Evolutionary conservation across 768 basidiomycete species (phyloP).

Genomic region (Hebeloma cylindrosporum): DNA sequence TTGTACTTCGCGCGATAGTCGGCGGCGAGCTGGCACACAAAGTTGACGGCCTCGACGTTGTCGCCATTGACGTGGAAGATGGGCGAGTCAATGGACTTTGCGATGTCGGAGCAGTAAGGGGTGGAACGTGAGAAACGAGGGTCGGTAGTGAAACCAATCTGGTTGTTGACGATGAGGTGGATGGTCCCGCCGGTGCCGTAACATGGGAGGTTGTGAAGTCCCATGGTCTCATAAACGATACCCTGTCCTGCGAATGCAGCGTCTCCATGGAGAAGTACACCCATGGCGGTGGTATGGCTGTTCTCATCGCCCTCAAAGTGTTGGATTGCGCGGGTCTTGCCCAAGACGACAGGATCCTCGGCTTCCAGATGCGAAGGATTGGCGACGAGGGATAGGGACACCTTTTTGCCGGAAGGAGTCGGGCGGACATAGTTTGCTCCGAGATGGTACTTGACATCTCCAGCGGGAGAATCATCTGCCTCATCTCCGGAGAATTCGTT

Average conservation of each 20-base stretch:
- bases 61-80: slow-evolving; percentile 99
- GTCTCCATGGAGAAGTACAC: slow-evolving; percentile 94
- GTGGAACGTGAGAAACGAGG: slow-evolving; percentile 97
- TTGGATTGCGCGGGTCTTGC: slow-evolving; percentile 97
- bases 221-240: slow-evolving; percentile 99
- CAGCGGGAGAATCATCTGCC: slow-evolving; percentile 74
- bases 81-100: slow-evolving; percentile 96
- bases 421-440: slow-evolving; percentile 99
- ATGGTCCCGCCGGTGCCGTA: slow-evolving; percentile 99
- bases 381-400: slow-evolving; percentile 94
- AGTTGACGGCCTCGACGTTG: slow-evolving; percentile 97
- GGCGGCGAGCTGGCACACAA: slow-evolving; percentile 96
- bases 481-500: slow-evolving; percentile 90
- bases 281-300: slow-evolving; percentile 85
- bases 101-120: slow-evolving; percentile 96
- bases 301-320: slow-evolving; percentile 88
- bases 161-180: slow-evolving; percentile 98
- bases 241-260: slow-evolving; percentile 99
- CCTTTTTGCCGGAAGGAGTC: slow-evolving; percentile 97
- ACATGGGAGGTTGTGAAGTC: slow-evolving; percentile 90
- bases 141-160: slow-evolving; percentile 99
- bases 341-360: slow-evolving; percentile 96
- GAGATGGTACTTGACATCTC: slow-evolving; percentile 99
- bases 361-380: slow-evolving; percentile 99
- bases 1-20: slow-evolving; percentile 98